phyloP scores from a whole-genome alignment of 2,329 filamentous ascomycete species.

The Alternaria dauci region DNA sequence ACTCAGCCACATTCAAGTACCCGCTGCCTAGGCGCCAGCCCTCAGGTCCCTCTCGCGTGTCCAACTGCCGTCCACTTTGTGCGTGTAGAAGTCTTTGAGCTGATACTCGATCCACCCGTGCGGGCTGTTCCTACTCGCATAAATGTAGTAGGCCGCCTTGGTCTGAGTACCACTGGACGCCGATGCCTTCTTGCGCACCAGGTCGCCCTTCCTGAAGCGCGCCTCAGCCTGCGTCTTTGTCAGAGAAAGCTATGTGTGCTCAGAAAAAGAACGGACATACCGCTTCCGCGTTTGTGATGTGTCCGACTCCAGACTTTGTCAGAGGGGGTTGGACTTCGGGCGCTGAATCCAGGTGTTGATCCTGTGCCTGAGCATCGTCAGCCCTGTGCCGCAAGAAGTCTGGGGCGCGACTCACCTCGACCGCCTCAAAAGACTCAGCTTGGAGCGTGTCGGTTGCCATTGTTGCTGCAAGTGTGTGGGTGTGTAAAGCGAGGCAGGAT shows the following conservation, averaged over 20 bases:
- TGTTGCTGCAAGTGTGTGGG: constrained; percentile 2
- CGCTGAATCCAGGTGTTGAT: constrained; percentile 19
- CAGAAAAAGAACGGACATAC: constrained; percentile 20
- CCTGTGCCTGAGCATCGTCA: constrained; percentile 38
- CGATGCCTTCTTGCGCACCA: constrained; percentile 39
- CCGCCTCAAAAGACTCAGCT: constrained; percentile 26
- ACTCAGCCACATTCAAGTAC: constrained; percentile 34
- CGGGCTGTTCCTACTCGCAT: constrained; percentile 9
- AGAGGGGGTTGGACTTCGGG: constrained; percentile 24
- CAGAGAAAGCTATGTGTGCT: constrained; percentile 2
- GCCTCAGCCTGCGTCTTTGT: constrained; percentile 28
- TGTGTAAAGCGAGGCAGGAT: constrained; percentile 14
- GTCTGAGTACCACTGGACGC: constrained; percentile 21
- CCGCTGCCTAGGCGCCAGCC: constrained; percentile 24
- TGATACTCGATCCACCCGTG: constrained; percentile 42
- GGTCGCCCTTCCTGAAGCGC: constrained; percentile 32
- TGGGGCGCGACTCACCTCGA: constrained; percentile 28
- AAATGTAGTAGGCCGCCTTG: constrained; percentile 37
- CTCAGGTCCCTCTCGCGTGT: constrained; percentile 41
- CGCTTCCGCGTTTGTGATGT: constrained; percentile 23
- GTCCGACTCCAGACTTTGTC: constrained; percentile 38
- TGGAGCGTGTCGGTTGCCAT: constrained; percentile 35
- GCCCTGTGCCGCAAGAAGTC: constrained; percentile 28
- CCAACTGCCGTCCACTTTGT: constrained; percentile 32
- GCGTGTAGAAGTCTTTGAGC: constrained; percentile 25